These are phyloP conservation scores for Sphaerostilbella broomeana DNA, from an alignment of 2,329 filamentous ascomycete species.

Conservation along the genomic window DNA sequence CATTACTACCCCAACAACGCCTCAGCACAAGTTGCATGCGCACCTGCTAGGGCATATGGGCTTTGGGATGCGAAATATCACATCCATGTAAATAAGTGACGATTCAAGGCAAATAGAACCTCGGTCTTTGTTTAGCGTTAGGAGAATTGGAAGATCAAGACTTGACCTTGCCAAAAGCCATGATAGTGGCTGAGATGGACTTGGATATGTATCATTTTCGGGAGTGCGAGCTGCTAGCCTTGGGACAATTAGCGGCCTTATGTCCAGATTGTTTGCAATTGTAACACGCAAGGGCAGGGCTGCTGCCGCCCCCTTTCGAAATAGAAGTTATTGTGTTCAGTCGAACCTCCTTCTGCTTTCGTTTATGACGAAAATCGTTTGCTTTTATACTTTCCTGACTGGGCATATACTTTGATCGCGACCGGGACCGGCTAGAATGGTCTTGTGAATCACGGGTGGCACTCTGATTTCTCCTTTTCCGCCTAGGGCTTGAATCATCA, in stretches of 20 bases:
- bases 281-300: slow-evolving; percentile 43
- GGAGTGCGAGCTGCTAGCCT: neutral
- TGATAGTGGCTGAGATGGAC: neutral
- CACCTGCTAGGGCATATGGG: too few relatives aligned
- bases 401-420: slow-evolving; percentile 25
- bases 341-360: slow-evolving; percentile 60
- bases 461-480: slow-evolving; percentile 23
- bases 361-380: slow-evolving; percentile 49
- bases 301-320: slow-evolving; percentile 35
- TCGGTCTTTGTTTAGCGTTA: too few relatives aligned
- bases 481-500: slow-evolving; percentile 19
- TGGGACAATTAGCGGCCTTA: slow-evolving; percentile 49
- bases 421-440: slow-evolving; percentile 25
- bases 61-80: too few relatives aligned
- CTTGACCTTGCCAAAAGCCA: too few relatives aligned
- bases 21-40: too few relatives aligned
- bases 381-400: slow-evolving; percentile 25
- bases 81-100: too few relatives aligned
- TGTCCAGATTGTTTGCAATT: slow-evolving; percentile 58
- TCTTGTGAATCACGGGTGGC: slow-evolving; percentile 17
- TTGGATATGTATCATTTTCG: slow-evolving; percentile 2
- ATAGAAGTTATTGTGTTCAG: slow-evolving; percentile 58
- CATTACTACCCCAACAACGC: too few relatives aligned
- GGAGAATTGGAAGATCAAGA: too few relatives aligned
- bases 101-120: too few relatives aligned